Conservation (phyloP, 2,329 filamentous ascomycete genomes). For the Penicillium rolfsii region DNA sequence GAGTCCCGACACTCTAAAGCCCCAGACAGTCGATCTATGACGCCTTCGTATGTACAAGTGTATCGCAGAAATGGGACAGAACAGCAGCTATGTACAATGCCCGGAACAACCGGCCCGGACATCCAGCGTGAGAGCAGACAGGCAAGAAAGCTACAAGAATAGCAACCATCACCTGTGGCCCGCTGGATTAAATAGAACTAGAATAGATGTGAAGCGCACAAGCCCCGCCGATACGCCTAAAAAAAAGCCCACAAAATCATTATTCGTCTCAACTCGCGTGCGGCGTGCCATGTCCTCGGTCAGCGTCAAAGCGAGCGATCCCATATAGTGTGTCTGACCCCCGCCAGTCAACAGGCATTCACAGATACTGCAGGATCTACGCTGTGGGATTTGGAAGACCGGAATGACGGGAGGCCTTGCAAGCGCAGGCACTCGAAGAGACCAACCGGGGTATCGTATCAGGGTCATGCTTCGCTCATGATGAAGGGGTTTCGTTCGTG, state of each 20-base stretch:
- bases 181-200: neutral
- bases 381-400: neutral
- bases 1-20: neutral
- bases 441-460: slow-evolving; percentile 29
- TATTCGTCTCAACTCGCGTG: slow-evolving; percentile 14
- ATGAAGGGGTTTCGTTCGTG: slow-evolving; percentile 8
- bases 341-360: neutral
- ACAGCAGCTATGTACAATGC: slow-evolving; percentile 21
- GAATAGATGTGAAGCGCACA: neutral
- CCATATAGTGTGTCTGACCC: neutral
- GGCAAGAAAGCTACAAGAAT: neutral
- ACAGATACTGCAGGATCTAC: neutral
- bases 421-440: slow-evolving; percentile 6
- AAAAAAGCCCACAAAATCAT: slow-evolving; percentile 23
- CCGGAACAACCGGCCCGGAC: neutral
- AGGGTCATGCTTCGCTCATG: slow-evolving; percentile 20
- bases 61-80: slow-evolving; percentile 1
- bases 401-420: neutral
- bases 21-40: slow-evolving; percentile 18
- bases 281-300: neutral
- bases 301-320: neutral
- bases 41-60: slow-evolving; percentile 13
- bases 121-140: neutral
- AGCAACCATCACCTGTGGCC: neutral
- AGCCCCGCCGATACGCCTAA: slow-evolving; percentile 7